A percentile compares a stretch with the other conserved stretches of the same genome.
These are phyloP conservation scores for Trichoderma sp. DNA, from an alignment of 2,329 filamentous ascomycete genomes.

Conservation along the genomic window DNA sequence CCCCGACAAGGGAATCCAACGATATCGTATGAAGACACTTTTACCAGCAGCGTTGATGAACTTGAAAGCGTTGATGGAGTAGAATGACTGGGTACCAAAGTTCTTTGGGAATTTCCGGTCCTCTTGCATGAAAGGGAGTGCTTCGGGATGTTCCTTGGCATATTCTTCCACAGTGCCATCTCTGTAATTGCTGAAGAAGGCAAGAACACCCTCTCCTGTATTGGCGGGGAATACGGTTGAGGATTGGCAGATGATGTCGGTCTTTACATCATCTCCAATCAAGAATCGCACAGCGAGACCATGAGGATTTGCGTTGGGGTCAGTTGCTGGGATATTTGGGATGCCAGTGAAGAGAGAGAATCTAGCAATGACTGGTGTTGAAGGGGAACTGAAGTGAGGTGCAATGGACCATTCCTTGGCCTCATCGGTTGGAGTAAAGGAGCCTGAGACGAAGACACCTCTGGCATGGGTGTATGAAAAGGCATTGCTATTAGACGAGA, in stretches of 20 bases:
- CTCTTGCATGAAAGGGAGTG: neutral
- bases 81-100: conserved; percentile 6
- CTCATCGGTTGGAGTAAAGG: conserved; percentile 25
- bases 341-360: conserved; percentile 15
- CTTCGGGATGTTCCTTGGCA: neutral
- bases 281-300: conserved; percentile 5
- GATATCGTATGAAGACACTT: conserved; percentile 2
- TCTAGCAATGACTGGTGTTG: conserved; percentile 12
- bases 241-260: conserved; percentile 11
- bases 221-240: neutral
- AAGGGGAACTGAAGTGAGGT: conserved; percentile 13
- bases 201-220: neutral
- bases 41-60: neutral
- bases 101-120: neutral
- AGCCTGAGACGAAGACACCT: conserved; percentile 16
- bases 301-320: conserved; percentile 8
- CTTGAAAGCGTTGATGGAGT: conserved; percentile 19
- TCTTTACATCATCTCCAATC: conserved; percentile 1
- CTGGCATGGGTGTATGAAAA: conserved; percentile 5
- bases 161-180: neutral
- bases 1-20: conserved; percentile 7
- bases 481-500: neutral
- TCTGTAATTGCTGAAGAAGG: neutral
- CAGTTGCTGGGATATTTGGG: neutral
- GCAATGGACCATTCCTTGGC: conserved; percentile 14